Evolutionary conservation across 192 early-diverging fungal genomes (phyloP), one percentile per base, ranked within the genome.

Genomic region (Entomortierella lignicola): DNA sequence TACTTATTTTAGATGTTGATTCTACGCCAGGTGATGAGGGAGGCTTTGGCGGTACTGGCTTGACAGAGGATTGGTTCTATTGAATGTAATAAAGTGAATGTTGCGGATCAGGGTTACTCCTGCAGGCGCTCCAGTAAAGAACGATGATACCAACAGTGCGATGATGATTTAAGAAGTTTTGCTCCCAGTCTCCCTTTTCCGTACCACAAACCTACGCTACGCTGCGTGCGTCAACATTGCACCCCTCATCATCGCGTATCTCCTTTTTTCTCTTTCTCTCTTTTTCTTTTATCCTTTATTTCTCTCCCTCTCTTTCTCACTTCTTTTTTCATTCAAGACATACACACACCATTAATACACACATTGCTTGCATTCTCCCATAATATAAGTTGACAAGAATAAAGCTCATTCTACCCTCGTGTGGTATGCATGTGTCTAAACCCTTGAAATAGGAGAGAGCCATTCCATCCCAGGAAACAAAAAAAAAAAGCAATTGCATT

Each of bases 21-120:
- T 32, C 44, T 10, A 56, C 23, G 2, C 62, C 61, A 2, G 47
- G 62, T 21, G 55, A 66, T 27, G 63, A 29, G 4, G 75, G 75
- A 27, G 75, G 75, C 8, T 79, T 79, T 47, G 41, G 61, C 17
- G 75, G 75, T 23, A 79, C 75, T 10, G 75, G 75, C 15, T 43
- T 79, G 17, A 15, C 62, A 15, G 61, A 57, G 18, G 56, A 66
- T 20, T 79, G 75, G 75, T n/a, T 51, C 23, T 62, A 29, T 42
- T 42, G 39, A 6, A 42, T 42, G 39, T 42, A 13, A 42, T 13
- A 10, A 42, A 10, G 39, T 42, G 39, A 42, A 6, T 42, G 13
- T 42, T 13, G 50, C 50, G 8, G 4, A 52, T 25, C 23, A 12
- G 6, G n/a, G n/a, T n/a, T n/a, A n/a, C n/a, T 52, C 50, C 18